Evolutionary conservation across 805 yeast species (phyloP).

Genomic region (Ogataea minuta): DNA sequence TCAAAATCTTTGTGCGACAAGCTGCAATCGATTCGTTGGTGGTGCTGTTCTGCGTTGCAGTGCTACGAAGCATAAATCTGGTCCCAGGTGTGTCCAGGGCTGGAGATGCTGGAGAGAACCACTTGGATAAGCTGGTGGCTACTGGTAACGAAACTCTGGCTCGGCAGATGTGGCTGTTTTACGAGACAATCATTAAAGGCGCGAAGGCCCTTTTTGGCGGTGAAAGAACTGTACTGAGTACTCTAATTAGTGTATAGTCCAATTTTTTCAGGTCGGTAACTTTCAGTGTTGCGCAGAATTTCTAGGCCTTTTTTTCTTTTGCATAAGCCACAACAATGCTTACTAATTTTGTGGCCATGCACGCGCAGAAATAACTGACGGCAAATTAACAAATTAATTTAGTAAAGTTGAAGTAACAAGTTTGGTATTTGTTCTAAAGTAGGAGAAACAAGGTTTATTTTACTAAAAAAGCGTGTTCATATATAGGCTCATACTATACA

Average conservation of each 20-base stretch:
- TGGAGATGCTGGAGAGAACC: background rate
- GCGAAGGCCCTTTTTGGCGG: background rate
- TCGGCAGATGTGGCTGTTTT: background rate
- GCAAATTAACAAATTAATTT: constrained; percentile 5
- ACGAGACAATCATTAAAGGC: background rate
- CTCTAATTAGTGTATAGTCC: background rate
- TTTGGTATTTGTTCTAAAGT: too few relatives aligned
- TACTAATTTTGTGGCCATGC: constrained; percentile 3
- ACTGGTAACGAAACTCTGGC: background rate
- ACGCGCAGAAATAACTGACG: background rate
- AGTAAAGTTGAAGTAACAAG: too few relatives aligned
- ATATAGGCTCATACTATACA: background rate
- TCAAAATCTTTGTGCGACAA: constrained; percentile 19
- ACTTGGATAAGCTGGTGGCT: background rate
- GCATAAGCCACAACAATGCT: constrained; percentile 1
- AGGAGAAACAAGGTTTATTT: background rate
- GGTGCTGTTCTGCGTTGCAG: constrained; percentile 15
- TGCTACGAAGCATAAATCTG: constrained; percentile 16
- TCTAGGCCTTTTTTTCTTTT: constrained; percentile 1
- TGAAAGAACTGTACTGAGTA: background rate
- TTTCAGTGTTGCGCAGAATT: background rate
- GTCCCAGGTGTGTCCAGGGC: constrained; percentile 1
- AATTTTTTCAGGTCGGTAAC: too few relatives aligned
- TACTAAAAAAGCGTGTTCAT: background rate
- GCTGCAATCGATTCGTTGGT: constrained; percentile 24